A percentile compares a stretch with the other conserved stretches of the same genome.
phyloP scores from a whole-genome alignment of 108 stramenopile genomes.

The Epithemia pelagica region DNA sequence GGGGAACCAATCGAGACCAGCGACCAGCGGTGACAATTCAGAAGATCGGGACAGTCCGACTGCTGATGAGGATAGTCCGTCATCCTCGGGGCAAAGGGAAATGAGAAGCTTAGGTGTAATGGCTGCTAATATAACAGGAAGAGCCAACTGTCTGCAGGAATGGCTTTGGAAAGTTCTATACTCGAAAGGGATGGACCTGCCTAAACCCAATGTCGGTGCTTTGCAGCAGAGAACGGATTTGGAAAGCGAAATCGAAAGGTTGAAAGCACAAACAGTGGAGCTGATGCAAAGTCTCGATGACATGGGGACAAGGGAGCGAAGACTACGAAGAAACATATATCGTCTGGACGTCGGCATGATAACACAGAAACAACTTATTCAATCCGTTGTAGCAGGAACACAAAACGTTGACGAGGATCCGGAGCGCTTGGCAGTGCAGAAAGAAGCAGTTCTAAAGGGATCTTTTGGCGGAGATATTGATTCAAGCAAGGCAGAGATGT shows the following conservation, averaged over 20 bases:
- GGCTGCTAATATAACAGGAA: conserved; percentile 6
- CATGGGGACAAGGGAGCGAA: conserved; percentile 50
- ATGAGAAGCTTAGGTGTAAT: background rate
- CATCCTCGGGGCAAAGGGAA: background rate
- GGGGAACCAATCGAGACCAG: background rate
- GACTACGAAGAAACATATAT: conserved; percentile 73
- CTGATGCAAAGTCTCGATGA: conserved; percentile 61
- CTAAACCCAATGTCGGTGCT: background rate
- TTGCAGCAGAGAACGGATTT: background rate
- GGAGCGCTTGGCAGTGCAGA: conserved; percentile 28
- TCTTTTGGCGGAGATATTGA: background rate
- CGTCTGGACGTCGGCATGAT: conserved; percentile 60
- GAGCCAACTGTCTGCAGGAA: conserved; percentile 8
- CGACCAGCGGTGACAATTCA: background rate
- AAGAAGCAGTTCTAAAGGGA: conserved; percentile 2
- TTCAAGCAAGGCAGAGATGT: background rate
- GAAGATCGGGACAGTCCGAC: background rate
- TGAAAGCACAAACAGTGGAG: conserved; percentile 35
- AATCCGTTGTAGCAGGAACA: conserved; percentile 43
- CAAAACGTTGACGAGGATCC: conserved; percentile 30
- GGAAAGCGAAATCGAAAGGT: background rate
- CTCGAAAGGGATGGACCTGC: background rate
- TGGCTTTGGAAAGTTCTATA: background rate
- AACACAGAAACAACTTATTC: conserved; percentile 61
- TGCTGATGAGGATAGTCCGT: background rate